Evolutionary conservation across 2,329 filamentous ascomycete species (phyloP).

Genomic region (Chaetomiaceae sp.): DNA sequence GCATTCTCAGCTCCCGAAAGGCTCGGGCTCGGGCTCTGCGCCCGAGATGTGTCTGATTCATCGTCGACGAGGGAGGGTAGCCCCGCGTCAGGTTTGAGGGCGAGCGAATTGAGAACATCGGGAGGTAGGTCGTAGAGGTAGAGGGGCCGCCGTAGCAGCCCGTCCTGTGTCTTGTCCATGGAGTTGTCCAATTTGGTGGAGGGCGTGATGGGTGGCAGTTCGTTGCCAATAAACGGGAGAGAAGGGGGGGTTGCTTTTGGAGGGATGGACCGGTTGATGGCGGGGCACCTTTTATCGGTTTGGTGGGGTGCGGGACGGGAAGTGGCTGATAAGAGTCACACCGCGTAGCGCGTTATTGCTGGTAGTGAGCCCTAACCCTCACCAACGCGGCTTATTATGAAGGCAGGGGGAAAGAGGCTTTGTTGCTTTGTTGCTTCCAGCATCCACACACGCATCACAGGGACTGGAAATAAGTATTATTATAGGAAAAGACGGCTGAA

Average conservation of each 20-base stretch:
- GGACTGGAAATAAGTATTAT: too few species aligned
- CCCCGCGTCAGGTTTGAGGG: conserved; percentile 48
- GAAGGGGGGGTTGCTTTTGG: background rate
- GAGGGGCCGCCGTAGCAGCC: conserved; percentile 47
- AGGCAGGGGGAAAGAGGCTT: too few species aligned
- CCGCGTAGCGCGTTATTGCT: background rate
- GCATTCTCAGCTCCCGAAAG: conserved; percentile 29
- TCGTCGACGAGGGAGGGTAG: conserved; percentile 36
- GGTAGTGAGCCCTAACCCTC: background rate
- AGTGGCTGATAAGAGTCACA: conserved; percentile 3
- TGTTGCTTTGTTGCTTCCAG: too few species aligned
- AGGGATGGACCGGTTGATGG: background rate
- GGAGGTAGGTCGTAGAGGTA: conserved; percentile 75
- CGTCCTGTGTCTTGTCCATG: conserved; percentile 38
- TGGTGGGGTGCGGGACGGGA: too few species aligned
- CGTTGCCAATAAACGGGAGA: background rate
- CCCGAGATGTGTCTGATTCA: conserved; percentile 15
- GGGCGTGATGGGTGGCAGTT: background rate
- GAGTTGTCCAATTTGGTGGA: background rate
- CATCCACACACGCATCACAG: too few species aligned
- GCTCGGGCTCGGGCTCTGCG: conserved; percentile 26
- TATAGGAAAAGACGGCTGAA: too few species aligned
- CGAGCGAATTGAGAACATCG: conserved; percentile 66
- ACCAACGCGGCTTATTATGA: too few species aligned
- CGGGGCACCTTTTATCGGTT: conserved; percentile 3